A percentile compares a stretch with the other conserved stretches of the same genome.
phyloP scores from a whole-genome alignment of 208 protist genomes.

The Vickermania ingenoplastis region DNA sequence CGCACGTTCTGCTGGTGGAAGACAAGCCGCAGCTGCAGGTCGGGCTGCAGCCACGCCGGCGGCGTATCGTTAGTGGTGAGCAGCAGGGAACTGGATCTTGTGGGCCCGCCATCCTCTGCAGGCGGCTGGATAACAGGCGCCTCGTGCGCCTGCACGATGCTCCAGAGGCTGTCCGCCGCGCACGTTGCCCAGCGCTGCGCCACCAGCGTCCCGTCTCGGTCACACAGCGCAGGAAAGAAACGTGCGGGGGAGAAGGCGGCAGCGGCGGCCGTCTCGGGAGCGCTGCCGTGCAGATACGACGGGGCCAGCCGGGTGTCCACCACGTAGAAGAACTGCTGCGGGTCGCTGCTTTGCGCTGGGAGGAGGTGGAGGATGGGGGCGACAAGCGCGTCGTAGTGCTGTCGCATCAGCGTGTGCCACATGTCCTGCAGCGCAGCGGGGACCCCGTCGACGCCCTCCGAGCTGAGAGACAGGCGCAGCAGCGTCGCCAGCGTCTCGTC shows the following conservation, averaged over 20 bases:
- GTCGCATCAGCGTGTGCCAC: slow-evolving; percentile 36
- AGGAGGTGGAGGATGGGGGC: slow-evolving; percentile 42
- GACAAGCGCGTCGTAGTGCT: slow-evolving; percentile 40
- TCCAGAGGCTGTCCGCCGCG: slow-evolving; percentile 17
- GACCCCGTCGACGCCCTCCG: neutral
- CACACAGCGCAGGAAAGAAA: slow-evolving; percentile 30
- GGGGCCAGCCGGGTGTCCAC: slow-evolving; percentile 15
- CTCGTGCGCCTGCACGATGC: slow-evolving; percentile 15
- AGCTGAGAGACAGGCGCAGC: neutral
- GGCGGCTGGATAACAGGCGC: slow-evolving; percentile 2
- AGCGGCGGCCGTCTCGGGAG: neutral
- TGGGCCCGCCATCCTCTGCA: neutral
- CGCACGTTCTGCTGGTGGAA: slow-evolving; percentile 11
- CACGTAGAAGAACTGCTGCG: slow-evolving; percentile 27
- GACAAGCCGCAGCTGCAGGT: slow-evolving; percentile 1
- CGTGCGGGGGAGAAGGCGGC: slow-evolving; percentile 8
- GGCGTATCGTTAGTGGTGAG: slow-evolving; percentile 5
- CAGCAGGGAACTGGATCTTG: slow-evolving; percentile 2
- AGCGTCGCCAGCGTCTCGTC: neutral
- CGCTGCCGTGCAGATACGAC: neutral
- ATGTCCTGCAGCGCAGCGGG: slow-evolving; percentile 6
- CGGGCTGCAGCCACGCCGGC: slow-evolving; percentile 7
- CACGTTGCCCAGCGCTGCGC: slow-evolving; percentile 33
- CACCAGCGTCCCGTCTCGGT: slow-evolving; percentile 19
- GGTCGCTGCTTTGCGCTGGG: slow-evolving; percentile 24